Evolutionary conservation across 805 yeast genomes (phyloP), one percentile per base, ranked within the genome.

Genomic region (Saccharomycopsis guyanensis): DNA sequence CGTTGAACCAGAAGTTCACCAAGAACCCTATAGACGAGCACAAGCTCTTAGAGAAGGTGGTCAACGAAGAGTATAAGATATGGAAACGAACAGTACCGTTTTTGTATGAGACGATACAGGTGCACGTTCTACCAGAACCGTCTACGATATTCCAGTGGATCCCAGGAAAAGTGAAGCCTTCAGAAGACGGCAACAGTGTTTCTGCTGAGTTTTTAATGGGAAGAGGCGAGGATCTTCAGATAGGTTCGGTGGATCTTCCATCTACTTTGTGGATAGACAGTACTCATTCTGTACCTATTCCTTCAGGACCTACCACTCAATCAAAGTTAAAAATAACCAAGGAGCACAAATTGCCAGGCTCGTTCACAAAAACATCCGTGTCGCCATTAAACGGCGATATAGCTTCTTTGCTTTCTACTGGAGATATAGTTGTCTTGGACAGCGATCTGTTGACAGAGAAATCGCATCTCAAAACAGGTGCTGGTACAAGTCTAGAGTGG

Each of bases 61-160:
- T 72, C 51, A 84, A 84, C 56, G 94, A 84, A 62, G 93, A 84
- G 64, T 83, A 73, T 68, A 77, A 77, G 55, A 75, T 70, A 16
- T 86, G 96, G 96, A 86, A 86, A 60, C 85, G 85, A 57, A 75
- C 91, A 1, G 82, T 85, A 12, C 95, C 95, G 3, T 68, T 85
- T 54, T 68, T 87, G 51, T 86, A 86, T 61, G 86, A 82, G 54
- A 73, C 82, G 50, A 69, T 86, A 41, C 80, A 83, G 52, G 81
- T 91, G 3, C 74, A 73, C 39, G 78, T 43, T n/a, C 36, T 46
- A 13, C 46, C 50, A 6, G 20, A 32, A 12, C 44, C 48, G 22
- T 45, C 50, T 6, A 36, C 20, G 6, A 19, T 45, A 3, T 48
- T 48, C 38, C 32, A 44, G 24, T 48, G 52, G 52, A 20, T 48